Percentiles rank a stretch among this genome's conserved stretches.
Evolutionary conservation across 1,139 yeast genomes (phyloP).

Genomic region (Groenewaldozyma auringiensis): DNA sequence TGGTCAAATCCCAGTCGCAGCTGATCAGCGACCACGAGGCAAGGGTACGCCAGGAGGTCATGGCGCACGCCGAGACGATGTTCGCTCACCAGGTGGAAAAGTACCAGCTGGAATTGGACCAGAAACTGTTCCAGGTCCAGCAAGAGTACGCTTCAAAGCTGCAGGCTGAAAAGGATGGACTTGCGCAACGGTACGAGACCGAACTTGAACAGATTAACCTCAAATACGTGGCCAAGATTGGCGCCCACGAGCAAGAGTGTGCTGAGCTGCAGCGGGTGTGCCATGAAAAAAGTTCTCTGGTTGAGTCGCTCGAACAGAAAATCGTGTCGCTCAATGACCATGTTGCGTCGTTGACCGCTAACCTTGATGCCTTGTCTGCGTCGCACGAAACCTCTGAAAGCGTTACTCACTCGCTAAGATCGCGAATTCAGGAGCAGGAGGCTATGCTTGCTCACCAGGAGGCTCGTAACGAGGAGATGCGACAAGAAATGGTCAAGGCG

Average conservation of each 20-base stretch:
- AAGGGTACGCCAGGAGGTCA: neutral
- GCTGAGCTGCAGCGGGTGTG: constrained; percentile 2
- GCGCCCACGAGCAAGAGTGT: neutral
- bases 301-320: neutral
- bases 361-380: constrained; percentile 12
- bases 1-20: neutral
- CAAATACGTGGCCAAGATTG: constrained; percentile 6
- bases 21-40: neutral
- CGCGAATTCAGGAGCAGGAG: constrained; percentile 19
- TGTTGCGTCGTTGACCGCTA: neutral
- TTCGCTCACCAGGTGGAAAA: neutral
- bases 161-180: constrained; percentile 24
- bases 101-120: neutral
- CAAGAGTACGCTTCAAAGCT: neutral
- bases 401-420: constrained; percentile 14
- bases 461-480: constrained; percentile 14
- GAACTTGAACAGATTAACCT: constrained; percentile 10
- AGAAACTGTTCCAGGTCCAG: neutral
- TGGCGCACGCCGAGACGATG: neutral
- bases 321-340: neutral
- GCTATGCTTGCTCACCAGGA: constrained; percentile 15
- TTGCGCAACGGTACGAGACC: constrained; percentile 2
- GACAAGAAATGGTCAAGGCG: constrained; percentile 14
- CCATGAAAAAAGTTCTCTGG: constrained; percentile 1
- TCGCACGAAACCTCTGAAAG: constrained; percentile 16